Evolutionary conservation across 768 basidiomycete species (phyloP).

Genomic region (Crepidotus variabilis): DNA sequence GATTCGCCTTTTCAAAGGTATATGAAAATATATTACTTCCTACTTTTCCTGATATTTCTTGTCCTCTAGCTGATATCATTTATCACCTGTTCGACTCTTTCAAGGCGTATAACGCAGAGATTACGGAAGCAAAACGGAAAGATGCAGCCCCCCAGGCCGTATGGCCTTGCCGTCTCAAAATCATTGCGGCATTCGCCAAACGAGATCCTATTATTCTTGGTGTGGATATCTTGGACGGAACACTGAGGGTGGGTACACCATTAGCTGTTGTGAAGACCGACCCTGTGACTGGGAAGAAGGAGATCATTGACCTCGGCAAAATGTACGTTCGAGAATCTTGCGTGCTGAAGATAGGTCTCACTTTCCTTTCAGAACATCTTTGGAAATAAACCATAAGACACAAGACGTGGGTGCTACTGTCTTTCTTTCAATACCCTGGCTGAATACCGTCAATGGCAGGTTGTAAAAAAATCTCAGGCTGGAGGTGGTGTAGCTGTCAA

Average conservation of each 20-base stretch:
- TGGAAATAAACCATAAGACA: slow-evolving; percentile 96
- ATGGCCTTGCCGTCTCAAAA: slow-evolving; percentile 94
- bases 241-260: slow-evolving; percentile 88
- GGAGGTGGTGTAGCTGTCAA: slow-evolving; percentile 97
- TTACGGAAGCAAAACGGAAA: slow-evolving; percentile 84
- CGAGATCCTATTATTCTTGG: slow-evolving; percentile 97
- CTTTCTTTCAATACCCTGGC: neutral
- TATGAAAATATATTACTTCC: neutral
- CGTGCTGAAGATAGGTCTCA: neutral
- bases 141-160: slow-evolving; percentile 94
- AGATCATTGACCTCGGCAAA: slow-evolving; percentile 89
- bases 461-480: slow-evolving; percentile 91
- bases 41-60: slow-evolving; percentile 7
- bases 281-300: slow-evolving; percentile 81
- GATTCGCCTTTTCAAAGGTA: slow-evolving; percentile 91
- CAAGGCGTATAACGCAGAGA: slow-evolving; percentile 89
- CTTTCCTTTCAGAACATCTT: slow-evolving; percentile 62
- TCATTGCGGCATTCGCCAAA: slow-evolving; percentile 91
- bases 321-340: slow-evolving; percentile 55
- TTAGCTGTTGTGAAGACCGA: slow-evolving; percentile 94
- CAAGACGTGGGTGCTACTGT: slow-evolving; percentile 53
- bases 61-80: slow-evolving; percentile 84
- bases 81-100: slow-evolving; percentile 98
- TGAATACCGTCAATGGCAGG: slow-evolving; percentile 33
- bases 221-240: slow-evolving; percentile 93